These are phyloP conservation scores for Apiotrichum veenhuisii DNA, from an alignment of 1,284 basidiomycete species.

Conservation along the genomic window DNA sequence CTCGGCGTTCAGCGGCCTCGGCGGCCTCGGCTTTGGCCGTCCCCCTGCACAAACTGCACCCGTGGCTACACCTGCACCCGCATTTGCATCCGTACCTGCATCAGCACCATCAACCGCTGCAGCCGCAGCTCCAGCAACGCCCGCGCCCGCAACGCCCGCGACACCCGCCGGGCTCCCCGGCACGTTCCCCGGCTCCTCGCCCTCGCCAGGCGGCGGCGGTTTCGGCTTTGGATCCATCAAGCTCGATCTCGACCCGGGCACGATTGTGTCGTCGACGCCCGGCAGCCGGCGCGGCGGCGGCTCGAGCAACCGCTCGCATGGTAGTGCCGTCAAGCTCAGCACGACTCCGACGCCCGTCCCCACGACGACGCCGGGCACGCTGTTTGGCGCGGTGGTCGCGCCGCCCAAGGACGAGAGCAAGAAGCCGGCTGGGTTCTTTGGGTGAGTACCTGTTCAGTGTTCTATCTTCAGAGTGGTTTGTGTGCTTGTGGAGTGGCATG, in stretches of 20 bases:
- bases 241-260: conserved; percentile 27
- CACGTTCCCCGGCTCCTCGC: conserved; percentile 1
- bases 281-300: neutral
- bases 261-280: conserved; percentile 6
- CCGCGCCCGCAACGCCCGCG: neutral
- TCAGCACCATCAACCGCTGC: neutral
- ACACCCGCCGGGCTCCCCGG: neutral
- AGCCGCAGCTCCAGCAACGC: neutral
- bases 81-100: neutral
- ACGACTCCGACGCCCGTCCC: conserved; percentile 1
- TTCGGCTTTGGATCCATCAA: conserved; percentile 27
- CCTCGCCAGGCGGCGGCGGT: neutral
- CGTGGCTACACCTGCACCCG: neutral
- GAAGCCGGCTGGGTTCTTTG: conserved; percentile 27
- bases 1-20: too few species aligned
- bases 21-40: too few species aligned
- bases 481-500: too few species aligned
- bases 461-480: neutral
- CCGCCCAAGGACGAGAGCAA: conserved; percentile 5
- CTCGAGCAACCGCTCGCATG: conserved; percentile 11
- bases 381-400: conserved; percentile 17
- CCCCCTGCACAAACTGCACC: too few species aligned
- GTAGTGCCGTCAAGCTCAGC: conserved; percentile 14
- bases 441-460: conserved; percentile 22
- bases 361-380: neutral